Conservation (phyloP, 2,329 filamentous ascomycete species). For the Mycosphaerella sp. region DNA sequence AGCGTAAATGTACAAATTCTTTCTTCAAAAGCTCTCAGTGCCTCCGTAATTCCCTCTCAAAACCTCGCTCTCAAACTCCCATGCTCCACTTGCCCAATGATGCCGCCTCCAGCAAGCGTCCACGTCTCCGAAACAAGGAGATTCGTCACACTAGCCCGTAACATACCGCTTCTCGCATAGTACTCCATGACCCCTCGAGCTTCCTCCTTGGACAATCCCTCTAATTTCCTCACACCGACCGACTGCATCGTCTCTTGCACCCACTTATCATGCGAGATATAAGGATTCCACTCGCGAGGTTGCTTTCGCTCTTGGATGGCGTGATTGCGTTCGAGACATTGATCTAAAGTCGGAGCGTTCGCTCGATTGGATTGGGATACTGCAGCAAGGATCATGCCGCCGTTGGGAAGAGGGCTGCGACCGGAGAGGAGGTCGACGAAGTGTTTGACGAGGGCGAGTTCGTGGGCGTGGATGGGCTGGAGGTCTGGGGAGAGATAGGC, state of each 20-base stretch:
- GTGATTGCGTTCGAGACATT: constrained; percentile 14
- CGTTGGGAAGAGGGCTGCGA: constrained; percentile 54
- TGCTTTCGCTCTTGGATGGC: constrained; percentile 26
- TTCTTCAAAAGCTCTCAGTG: background rate
- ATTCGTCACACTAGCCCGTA: constrained; percentile 65
- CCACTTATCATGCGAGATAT: constrained; percentile 48
- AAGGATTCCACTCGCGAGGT: constrained; percentile 45
- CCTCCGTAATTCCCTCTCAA: background rate
- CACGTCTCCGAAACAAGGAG: constrained; percentile 71
- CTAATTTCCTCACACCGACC: constrained; percentile 49
- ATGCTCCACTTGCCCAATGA: constrained; percentile 80
- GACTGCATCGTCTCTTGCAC: constrained; percentile 44
- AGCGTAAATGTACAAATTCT: too few relatives aligned
- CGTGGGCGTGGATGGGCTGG: constrained; percentile 75
- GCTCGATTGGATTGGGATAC: constrained; percentile 62
- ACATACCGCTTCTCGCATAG: constrained; percentile 78
- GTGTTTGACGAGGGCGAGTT: constrained; percentile 67
- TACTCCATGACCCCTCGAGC: constrained; percentile 82
- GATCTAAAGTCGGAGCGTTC: constrained; percentile 17
- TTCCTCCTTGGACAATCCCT: constrained; percentile 67
- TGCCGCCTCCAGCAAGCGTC: constrained; percentile 72
- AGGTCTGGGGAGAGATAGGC: constrained; percentile 68
- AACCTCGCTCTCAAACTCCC: constrained; percentile 40
- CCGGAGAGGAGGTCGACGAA: constrained; percentile 69
- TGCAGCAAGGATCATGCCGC: constrained; percentile 70